Base-by-base conservation (phyloP, 106 monocot species). In the Allium sativum region DNA sequence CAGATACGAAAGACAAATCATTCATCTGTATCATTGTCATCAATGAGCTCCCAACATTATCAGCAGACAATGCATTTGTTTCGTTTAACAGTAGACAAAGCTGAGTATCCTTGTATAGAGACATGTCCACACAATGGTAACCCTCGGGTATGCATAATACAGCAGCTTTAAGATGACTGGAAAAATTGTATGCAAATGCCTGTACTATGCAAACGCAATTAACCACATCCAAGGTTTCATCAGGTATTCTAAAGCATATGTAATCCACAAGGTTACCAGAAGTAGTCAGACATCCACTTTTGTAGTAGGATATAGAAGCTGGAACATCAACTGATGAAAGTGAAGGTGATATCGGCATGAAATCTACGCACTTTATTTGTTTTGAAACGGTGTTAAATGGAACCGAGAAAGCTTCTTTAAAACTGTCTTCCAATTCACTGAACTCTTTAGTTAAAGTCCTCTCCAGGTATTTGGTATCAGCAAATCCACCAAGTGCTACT, bases 101-200 rank as follows among this genome's bases (percentile, higher is more conserved):
- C 58, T 96, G 87, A 42, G 70, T 74, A 22, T 96, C 90, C 96
- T 96, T 96, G 48, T 91, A 96, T 3, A 84, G 62, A 22, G 90
- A 84, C 43, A 96, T 56, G 70, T 96, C 96, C 65, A 82, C 65
- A 68, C 96, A 96, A 19, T 77, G 58, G 55, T 78, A 91, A 16
- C 73, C 79, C 65, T 82, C 73, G 51, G 96, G 96, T 60, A 91
- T 62, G 51, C 60, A 53, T 72, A 96, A 57, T 13, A 90, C 47
- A 74, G 82, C 68, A 80, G 72, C 82, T 69, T 73, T 75, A 41
- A 73, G 55, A 64, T 68, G 70, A 59, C 15, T 58, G 17, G 62
- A 70, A 31, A 5, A 31, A 41, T 42, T 13, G 68, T 54, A 59
- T 64, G 72, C 53, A 56, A 87, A 81, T 40, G 86, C 84, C 73